Base-by-base conservation (phyloP, 192 early-diverging fungal genomes). In the Linnemannia elongata region DNA sequence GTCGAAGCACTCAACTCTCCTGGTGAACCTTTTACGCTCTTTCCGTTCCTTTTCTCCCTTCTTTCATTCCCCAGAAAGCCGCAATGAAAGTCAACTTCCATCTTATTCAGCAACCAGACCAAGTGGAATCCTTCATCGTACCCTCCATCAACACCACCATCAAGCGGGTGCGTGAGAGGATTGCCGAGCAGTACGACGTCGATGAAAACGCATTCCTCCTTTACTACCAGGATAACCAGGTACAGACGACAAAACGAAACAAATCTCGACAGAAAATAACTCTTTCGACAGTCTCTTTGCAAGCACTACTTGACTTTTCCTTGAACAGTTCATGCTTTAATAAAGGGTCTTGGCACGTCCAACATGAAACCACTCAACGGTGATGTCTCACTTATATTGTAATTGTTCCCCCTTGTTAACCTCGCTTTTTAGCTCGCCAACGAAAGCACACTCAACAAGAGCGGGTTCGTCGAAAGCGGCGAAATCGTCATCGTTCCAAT, bases 41-140 rank as follows among this genome's bases (percentile, higher is more conserved):
- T 17, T 12, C 17, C 17, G 47, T 52, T 52, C 18, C 35, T 36
- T 20, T 42, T 42, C n/a, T 12, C 7, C 13, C 10, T 1, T 1
- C 10, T 8, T 30, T 33, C 27, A 27, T 15, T 73, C 42, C 3
- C 3, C 42, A 17, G 42, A 20, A 52, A 6, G 18, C 20, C 72
- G 15, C 27, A 60, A 77, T 77, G 76, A 69, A 77, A 30, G 55
- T 77, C 12, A 60, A 77, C 18, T 77, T 66, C 27, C 76, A 57
- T 20, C 41, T 77, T n/a, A 30, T 42, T 30, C 54, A 77, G 38
- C 76, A 77, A 68, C 39, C 76, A 18, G 36, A 42, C 76, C 24
- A 12, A 36, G 60, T 66, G 4, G 39, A 66, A 24, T 63, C 60
- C 27, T 41, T 66, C 55, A 15, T 36, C 8, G 76, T 69, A 2